Percentiles rank a stretch among this genome's conserved stretches.
Conservation (phyloP, 805 yeast species). For the Wickerhamiella slavikovae region DNA sequence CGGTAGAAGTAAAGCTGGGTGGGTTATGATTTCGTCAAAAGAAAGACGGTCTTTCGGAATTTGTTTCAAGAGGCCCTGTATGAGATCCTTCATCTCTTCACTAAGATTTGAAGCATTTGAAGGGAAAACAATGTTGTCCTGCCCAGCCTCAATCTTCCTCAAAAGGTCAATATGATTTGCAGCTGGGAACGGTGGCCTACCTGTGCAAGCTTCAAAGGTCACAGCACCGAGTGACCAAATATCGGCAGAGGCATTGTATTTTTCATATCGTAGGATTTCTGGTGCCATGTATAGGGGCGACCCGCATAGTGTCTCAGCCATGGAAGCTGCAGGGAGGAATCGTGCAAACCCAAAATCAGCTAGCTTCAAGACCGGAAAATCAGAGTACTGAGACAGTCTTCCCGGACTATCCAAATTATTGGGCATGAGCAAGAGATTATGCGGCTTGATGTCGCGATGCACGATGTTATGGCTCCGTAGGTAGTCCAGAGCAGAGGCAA, state of each 20-base stretch:
- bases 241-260: constrained; percentile 93
- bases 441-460: constrained; percentile 92
- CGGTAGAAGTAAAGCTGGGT: constrained; percentile 30
- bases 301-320: constrained; percentile 96
- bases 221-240: constrained; percentile 98
- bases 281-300: constrained; percentile 98
- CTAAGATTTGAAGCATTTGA: constrained; percentile 35
- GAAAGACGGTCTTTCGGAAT: constrained; percentile 78
- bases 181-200: constrained; percentile 93
- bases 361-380: constrained; percentile 72
- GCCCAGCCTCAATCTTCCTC: constrained; percentile 64
- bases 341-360: constrained; percentile 98
- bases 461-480: constrained; percentile 68
- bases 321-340: constrained; percentile 73
- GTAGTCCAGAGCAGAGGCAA: constrained; percentile 67
- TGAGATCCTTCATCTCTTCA: constrained; percentile 43
- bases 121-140: constrained; percentile 66
- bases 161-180: constrained; percentile 78
- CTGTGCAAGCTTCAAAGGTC: constrained; percentile 82
- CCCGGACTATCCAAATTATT: constrained; percentile 44
- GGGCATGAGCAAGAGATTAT: constrained; percentile 59
- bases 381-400: too few species aligned
- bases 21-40: constrained; percentile 68
- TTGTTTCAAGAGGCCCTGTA: constrained; percentile 56
- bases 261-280: constrained; percentile 81